Conservation (phyloP, 2,329 filamentous ascomycete genomes). For the Fusarium xyrophilum region DNA sequence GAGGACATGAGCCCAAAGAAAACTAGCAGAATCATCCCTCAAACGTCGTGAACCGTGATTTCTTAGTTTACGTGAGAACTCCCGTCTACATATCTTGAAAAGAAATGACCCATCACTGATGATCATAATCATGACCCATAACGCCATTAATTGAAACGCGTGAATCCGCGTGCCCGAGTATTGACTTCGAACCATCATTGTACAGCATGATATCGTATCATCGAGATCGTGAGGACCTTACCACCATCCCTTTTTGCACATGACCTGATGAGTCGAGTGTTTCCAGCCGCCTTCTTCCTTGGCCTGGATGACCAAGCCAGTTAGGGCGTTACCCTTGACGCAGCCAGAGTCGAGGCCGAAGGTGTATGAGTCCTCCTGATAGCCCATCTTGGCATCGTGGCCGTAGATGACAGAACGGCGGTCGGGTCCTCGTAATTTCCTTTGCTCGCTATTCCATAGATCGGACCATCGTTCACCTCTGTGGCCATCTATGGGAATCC, state of each 20-base stretch:
- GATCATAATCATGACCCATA: slow-evolving; percentile 12
- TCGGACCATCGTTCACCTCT: slow-evolving; percentile 72
- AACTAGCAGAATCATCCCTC: not conserved
- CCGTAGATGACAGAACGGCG: slow-evolving; percentile 81
- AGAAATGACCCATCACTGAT: not conserved
- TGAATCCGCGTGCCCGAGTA: not conserved
- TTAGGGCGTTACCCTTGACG: slow-evolving; percentile 75
- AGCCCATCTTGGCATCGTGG: slow-evolving; percentile 78
- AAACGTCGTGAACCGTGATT: not conserved
- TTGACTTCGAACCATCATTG: slow-evolving; percentile 6
- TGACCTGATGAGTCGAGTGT: slow-evolving; percentile 51
- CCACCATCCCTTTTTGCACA: slow-evolving; percentile 45
- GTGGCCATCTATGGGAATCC: slow-evolving; percentile 51
- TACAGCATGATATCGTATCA: not conserved
- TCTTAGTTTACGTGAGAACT: not conserved
- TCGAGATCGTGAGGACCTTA: not conserved
- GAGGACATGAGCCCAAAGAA: slow-evolving; percentile 17
- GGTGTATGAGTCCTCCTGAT: slow-evolving; percentile 68
- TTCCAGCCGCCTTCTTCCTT: slow-evolving; percentile 44
- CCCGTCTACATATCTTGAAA: slow-evolving; percentile 3
- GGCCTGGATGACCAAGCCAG: slow-evolving; percentile 76
- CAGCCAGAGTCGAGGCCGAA: slow-evolving; percentile 89
- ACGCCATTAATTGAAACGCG: slow-evolving; percentile 20
- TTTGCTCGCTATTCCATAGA: slow-evolving; percentile 63
- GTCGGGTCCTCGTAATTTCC: slow-evolving; percentile 39